Conservation (phyloP, 2,329 filamentous ascomycete genomes). For the Colletotrichum tabaci region DNA sequence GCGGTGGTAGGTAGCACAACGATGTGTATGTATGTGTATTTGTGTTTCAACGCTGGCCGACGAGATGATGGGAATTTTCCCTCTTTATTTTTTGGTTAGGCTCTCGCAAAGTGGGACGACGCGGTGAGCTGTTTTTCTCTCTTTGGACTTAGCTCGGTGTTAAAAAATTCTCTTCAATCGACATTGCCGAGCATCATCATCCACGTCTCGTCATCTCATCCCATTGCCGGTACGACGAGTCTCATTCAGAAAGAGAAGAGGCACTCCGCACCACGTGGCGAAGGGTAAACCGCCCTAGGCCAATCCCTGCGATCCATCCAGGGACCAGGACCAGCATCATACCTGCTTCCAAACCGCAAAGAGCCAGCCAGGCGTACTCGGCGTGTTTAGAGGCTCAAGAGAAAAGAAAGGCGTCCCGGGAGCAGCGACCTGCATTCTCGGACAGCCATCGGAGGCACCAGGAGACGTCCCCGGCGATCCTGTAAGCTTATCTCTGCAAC, state of each 20-base stretch:
- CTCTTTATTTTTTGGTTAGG: neutral
- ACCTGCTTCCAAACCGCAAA: no score
- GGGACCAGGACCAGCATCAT: no score
- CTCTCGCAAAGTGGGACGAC: constrained; percentile 38
- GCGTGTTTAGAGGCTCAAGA: neutral
- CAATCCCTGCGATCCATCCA: no score
- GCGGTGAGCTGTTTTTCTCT: constrained; percentile 12
- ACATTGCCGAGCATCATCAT: constrained; percentile 18
- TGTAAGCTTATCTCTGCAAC: constrained; percentile 35
- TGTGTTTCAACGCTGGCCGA: neutral
- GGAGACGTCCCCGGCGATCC: constrained; percentile 14
- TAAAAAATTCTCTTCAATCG: neutral
- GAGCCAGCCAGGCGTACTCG: neutral
- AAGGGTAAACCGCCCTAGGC: neutral
- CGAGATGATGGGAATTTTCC: neutral
- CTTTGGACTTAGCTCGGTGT: constrained; percentile 18
- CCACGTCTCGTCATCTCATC: no score
- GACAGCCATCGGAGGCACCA: constrained; percentile 15
- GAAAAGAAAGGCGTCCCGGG: neutral
- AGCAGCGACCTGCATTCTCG: neutral
- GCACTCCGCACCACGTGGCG: neutral
- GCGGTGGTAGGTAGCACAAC: no score
- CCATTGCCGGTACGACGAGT: no score
- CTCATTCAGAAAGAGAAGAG: neutral
- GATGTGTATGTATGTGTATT: no score